These are phyloP conservation scores for Lachancea dasiensis DNA, from an alignment of 805 yeast genomes.

Conservation along the genomic window DNA sequence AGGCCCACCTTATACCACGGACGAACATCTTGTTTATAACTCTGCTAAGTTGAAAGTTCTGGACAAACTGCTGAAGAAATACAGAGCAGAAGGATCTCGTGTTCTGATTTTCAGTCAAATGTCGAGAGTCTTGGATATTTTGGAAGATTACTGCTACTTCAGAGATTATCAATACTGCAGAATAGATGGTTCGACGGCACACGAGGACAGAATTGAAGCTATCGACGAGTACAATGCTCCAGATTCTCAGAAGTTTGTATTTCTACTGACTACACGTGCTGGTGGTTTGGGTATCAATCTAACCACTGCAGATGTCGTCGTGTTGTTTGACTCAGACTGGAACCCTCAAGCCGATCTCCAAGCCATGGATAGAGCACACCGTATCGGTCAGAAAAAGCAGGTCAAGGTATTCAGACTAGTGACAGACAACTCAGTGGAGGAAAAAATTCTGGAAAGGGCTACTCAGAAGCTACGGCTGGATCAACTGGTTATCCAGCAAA, in stretches of 20 bases:
- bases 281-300: constrained; percentile 86
- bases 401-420: constrained; percentile 73
- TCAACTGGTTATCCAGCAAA: constrained; percentile 79
- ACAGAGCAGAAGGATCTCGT: constrained; percentile 64
- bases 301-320: constrained; percentile 74
- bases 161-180: constrained; percentile 67
- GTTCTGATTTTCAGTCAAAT: constrained; percentile 77
- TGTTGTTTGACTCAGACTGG: constrained; percentile 79
- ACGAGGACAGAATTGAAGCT: constrained; percentile 64
- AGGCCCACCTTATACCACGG: constrained; percentile 83
- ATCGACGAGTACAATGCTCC: constrained; percentile 80
- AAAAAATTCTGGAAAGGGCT: constrained; percentile 74
- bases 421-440: constrained; percentile 80
- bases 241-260: constrained; percentile 64
- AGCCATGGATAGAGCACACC: constrained; percentile 86
- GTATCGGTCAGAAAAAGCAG: constrained; percentile 83
- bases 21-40: constrained; percentile 72
- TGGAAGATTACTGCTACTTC: constrained; percentile 73
- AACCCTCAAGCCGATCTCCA: constrained; percentile 86
- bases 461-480: constrained; percentile 73
- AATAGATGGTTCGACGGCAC: constrained; percentile 81
- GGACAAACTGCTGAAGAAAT: constrained; percentile 58
- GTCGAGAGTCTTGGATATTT: constrained; percentile 74
- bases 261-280: constrained; percentile 75
- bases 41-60: constrained; percentile 66